Base-by-base conservation (phyloP, 1,284 basidiomycete species). In the Leccinum huronense region DNA sequence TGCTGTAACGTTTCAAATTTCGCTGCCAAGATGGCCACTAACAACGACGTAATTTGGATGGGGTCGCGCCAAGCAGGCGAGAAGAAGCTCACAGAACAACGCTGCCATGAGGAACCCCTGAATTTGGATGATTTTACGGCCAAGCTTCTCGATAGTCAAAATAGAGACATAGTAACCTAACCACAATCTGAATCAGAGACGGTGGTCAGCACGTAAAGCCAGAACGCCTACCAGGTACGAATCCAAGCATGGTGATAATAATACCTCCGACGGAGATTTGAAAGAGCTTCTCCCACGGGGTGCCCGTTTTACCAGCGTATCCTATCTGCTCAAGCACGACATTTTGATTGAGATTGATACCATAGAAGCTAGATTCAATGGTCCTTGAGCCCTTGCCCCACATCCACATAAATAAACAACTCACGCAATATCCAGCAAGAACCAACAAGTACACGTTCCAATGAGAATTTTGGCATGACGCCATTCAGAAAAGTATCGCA, bases 321-420 rank as follows among this genome's bases (percentile, higher is more conserved):
- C 87, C 87, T 27, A 90, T 90, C 71, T 86, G 80, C 68, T 86
- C 78, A 7, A 90, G 80, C 13, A 90, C 89, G 68, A 90, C 87
- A 69, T 87, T 88, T 69, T 89, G 85, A 80, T 93, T 93, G 55
- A 92, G 78, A 76, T 91, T 91, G 77, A 91, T 89, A 3, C 90
- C 90, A 74, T 91, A 90, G 75, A 89, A 90, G 0, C 84, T 87
- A 62, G 31, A 55, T 30, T 19, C 5, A 33, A 30, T 1, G 36
- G 31, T n/a, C 36, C 7, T 45, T 51, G 51, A 61, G 11, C 8
- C 16, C 5, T 6, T 59, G 9, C n/a, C 5, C 27, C 4, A 11
- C 7, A 54, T 16, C 13, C 36, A 55, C 5, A 19, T 14, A 31
- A 58, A 45, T 0, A 4, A 63, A 61, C 3, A 4, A 74, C 79